Percentiles rank a stretch among this genome's conserved stretches.
These are phyloP conservation scores for Chaetomium cochliodes DNA, from an alignment of 495 filamentous ascomycete genomes.

Conservation along the genomic window DNA sequence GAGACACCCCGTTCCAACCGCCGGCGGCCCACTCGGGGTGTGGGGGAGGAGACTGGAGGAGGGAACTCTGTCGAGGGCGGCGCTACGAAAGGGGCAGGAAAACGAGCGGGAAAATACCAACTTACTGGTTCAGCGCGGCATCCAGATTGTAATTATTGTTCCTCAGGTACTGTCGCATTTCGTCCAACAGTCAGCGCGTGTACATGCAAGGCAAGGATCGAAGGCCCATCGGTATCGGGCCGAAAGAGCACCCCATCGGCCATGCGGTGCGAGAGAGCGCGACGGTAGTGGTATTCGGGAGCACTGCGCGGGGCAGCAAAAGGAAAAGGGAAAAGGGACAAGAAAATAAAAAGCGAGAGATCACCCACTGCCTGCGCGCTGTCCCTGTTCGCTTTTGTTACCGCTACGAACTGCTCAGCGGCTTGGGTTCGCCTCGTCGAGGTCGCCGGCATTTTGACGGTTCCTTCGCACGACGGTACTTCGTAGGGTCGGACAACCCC, in stretches of 20 bases:
- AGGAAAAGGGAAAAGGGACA: not conserved
- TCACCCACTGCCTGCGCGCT: slow-evolving; percentile 50
- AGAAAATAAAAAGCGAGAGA: slow-evolving; percentile 4
- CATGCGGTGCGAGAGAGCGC: slow-evolving; percentile 24
- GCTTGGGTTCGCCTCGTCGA: not conserved
- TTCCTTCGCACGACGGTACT: not conserved
- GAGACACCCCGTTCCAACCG: not conserved
- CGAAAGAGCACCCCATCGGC: slow-evolving; percentile 25
- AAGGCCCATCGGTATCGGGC: slow-evolving; percentile 34
- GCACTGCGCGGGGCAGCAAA: slow-evolving; percentile 12
- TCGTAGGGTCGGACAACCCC: not conserved
- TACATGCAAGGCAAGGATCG: slow-evolving; percentile 29
- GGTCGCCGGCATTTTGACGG: slow-evolving; percentile 1
- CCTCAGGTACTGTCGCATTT: slow-evolving; percentile 42
- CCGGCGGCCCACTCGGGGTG: not conserved
- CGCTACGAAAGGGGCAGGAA: not conserved
- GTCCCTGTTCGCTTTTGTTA: slow-evolving; percentile 54
- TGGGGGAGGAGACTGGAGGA: not conserved
- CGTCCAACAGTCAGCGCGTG: slow-evolving; percentile 22
- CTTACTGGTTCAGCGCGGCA: slow-evolving; percentile 38
- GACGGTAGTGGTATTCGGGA: not conserved
- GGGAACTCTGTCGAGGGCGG: not conserved
- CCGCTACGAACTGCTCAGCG: slow-evolving; percentile 45
- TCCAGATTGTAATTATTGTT: slow-evolving; percentile 48
- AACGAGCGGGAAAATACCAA: not conserved